Percentiles rank a stretch among this genome's conserved stretches.
phyloP scores from a whole-genome alignment of 148 eudicot species.

The Rhododendron williamsianum region DNA sequence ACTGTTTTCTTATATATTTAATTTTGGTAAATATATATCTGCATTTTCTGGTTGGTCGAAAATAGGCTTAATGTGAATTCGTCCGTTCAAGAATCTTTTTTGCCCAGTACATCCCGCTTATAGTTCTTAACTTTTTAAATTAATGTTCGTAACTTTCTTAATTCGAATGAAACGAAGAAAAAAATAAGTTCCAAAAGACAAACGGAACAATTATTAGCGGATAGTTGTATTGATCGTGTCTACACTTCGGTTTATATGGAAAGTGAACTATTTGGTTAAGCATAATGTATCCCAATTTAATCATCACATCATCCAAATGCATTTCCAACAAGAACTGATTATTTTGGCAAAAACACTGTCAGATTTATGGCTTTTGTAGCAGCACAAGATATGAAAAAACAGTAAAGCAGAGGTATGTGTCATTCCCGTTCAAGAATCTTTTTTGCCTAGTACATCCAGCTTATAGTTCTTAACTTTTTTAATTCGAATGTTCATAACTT shows the following conservation, averaged over 20 bases:
- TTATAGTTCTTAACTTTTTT: too few relatives aligned
- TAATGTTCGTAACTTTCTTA: background rate
- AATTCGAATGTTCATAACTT: background rate
- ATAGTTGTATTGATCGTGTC: background rate
- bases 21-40: too few relatives aligned
- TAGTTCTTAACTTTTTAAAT: background rate
- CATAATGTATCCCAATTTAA: background rate
- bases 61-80: slow-evolving; percentile 64
- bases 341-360: background rate
- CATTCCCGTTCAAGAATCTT: background rate
- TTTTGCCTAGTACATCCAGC: too few relatives aligned
- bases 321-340: too few relatives aligned
- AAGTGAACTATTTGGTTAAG: background rate
- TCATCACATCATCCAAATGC: background rate
- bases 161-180: background rate
- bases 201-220: background rate
- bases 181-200: background rate
- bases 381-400: background rate
- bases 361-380: background rate
- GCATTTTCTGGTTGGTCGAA: too few relatives aligned
- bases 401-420: background rate
- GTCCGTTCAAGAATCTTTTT: slow-evolving; percentile 99
- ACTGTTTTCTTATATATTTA: background rate
- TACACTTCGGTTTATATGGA: background rate
- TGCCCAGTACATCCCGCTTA: slow-evolving; percentile 94